Conservation (phyloP, 805 yeast genomes). For the Schwanniomyces yamadae region DNA sequence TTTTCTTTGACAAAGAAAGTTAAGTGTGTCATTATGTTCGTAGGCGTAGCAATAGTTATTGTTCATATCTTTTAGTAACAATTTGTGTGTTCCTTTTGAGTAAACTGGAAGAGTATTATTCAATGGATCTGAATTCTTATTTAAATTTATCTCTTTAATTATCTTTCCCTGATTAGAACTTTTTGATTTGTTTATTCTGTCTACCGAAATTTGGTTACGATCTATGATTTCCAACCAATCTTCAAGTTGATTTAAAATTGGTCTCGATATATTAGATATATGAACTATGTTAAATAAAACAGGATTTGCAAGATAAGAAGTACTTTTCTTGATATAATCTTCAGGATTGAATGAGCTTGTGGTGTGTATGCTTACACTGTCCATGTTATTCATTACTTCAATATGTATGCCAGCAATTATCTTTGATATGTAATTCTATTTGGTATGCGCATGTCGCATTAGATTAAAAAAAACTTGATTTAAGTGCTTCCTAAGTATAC, state of each 20-base stretch:
- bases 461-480: too few relatives aligned
- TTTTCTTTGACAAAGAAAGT: slow-evolving; percentile 40
- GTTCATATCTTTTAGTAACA: slow-evolving; percentile 54
- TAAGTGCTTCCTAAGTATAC: too few relatives aligned
- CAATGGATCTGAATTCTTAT: slow-evolving; percentile 23
- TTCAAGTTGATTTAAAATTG: slow-evolving; percentile 55
- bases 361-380: too few relatives aligned
- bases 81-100: slow-evolving; percentile 40
- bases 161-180: slow-evolving; percentile 24
- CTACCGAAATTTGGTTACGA: slow-evolving; percentile 59
- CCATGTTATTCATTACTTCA: too few relatives aligned
- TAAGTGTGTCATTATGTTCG: slow-evolving; percentile 49
- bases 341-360: slow-evolving; percentile 12
- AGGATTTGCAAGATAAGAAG: slow-evolving; percentile 13
- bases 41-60: slow-evolving; percentile 57
- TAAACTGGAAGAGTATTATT: background rate
- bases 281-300: slow-evolving; percentile 55
- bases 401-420: too few relatives aligned
- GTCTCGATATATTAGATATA: slow-evolving; percentile 51
- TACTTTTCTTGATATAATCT: slow-evolving; percentile 8
- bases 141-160: slow-evolving; percentile 51
- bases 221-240: slow-evolving; percentile 51
- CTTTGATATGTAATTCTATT: too few relatives aligned
- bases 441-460: too few relatives aligned
- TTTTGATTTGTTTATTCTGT: slow-evolving; percentile 40